Base-by-base conservation (phyloP, 768 basidiomycete genomes). In the Trametes elegans region DNA sequence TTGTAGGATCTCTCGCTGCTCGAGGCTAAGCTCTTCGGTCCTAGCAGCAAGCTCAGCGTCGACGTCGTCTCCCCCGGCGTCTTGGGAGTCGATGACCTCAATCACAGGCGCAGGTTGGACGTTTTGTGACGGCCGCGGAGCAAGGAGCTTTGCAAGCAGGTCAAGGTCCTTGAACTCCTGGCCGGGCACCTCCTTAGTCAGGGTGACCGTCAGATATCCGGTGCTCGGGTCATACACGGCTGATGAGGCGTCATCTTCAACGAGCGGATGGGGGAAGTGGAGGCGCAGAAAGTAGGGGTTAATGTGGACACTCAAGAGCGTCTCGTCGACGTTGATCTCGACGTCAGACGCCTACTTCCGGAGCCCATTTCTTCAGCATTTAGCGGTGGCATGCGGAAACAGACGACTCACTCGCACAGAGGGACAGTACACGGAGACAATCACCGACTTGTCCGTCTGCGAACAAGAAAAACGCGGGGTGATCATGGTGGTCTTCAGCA, bases 231-330 rank as follows among this genome's bases (percentile, higher is more conserved):
- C 87, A 64, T 93, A 94, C 61, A 74, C 66, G 2, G 90, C 91
- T 24, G 80, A 80, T 16, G 88, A 85, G 23, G 71, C 68, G 27
- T 80, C 78, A 53, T 92, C 89, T 61, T 89, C 87, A 35, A 87
- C 60, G 23, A 87, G 66, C 0, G 80, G 68, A 61, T 87, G 79
- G 26, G 86, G 75, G 67, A 94, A 91, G 63, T 84, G 83, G 58
- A 94, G 76, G 1, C 90, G 85, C 49, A 93, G 76, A 63, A 88
- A 93, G 66, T 93, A 94, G 2, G 91, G 91, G 55, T 88, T 89
- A 67, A 92, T 80, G 63, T 93, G 84, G 35, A 91, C 72, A 18
- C 82, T 84, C 66, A 93, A 76, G 43, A 87, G 70, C 24, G 80
- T 80, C 49, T 81, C 81, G 64, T 90, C 86, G 52, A 90, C 82